Percentiles rank a stretch among this genome's conserved stretches.
Conservation (phyloP, 768 basidiomycete species). For the Gloeophyllum trabeum region DNA sequence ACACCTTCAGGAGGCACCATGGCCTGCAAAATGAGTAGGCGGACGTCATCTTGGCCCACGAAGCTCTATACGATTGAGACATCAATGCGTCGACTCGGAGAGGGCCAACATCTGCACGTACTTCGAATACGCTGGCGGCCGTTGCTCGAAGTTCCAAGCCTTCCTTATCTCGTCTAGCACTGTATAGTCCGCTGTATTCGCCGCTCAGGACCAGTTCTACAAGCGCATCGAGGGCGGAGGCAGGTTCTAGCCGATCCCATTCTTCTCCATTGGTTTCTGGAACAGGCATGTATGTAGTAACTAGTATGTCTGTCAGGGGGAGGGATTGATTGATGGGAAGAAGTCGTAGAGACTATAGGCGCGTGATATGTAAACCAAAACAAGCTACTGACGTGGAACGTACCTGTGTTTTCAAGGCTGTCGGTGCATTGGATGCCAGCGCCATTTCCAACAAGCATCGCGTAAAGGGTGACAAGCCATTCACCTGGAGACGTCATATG, state of each 20-base stretch:
- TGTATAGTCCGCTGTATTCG: slow-evolving; percentile 64
- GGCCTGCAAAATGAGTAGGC: slow-evolving; percentile 54
- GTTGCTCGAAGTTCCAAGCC: slow-evolving; percentile 66
- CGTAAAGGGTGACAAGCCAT: slow-evolving; percentile 46
- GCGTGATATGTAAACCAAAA: slow-evolving; percentile 21
- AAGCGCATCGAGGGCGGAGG: slow-evolving; percentile 73
- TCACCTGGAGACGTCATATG: slow-evolving; percentile 28
- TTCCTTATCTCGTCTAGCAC: slow-evolving; percentile 48
- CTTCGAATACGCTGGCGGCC: slow-evolving; percentile 79
- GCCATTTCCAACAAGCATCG: slow-evolving; percentile 82
- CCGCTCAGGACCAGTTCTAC: slow-evolving; percentile 80
- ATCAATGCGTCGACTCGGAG: too few relatives aligned
- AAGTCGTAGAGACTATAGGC: slow-evolving; percentile 38
- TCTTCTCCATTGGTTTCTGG: slow-evolving; percentile 84
- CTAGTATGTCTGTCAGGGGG: slow-evolving; percentile 53
- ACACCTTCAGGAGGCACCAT: slow-evolving; percentile 56
- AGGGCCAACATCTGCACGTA: too few relatives aligned
- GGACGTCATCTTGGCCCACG: slow-evolving; percentile 61
- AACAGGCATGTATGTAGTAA: slow-evolving; percentile 68
- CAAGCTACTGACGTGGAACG: slow-evolving; percentile 1
- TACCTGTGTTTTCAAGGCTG: slow-evolving; percentile 79
- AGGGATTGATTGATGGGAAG: slow-evolving; percentile 45
- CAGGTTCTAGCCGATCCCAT: slow-evolving; percentile 78
- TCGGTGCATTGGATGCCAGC: slow-evolving; percentile 90
- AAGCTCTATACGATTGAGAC: slow-evolving; percentile 69